These are phyloP conservation scores for Calonectria pseudoreteaudii DNA, from an alignment of 2,329 filamentous ascomycete species.

Conservation along the genomic window DNA sequence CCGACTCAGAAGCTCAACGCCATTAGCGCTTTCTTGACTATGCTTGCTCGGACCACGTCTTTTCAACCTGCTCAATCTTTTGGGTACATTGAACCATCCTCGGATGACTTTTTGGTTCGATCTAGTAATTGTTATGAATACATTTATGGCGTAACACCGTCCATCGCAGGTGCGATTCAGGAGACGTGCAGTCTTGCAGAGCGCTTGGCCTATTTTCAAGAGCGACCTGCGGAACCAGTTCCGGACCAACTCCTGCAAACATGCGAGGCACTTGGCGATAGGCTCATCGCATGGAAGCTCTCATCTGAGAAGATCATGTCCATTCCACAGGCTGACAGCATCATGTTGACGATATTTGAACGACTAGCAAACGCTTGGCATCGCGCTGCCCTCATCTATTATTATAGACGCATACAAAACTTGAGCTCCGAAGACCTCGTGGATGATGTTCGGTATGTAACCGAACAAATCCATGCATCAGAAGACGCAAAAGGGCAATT, in stretches of 20 bases:
- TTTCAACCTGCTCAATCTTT: neutral
- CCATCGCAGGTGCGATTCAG: constrained; percentile 15
- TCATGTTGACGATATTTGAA: constrained; percentile 11
- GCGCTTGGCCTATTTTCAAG: neutral
- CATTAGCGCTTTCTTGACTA: constrained; percentile 24
- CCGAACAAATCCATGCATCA: constrained; percentile 1
- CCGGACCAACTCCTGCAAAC: constrained; percentile 13
- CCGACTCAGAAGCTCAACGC: constrained; percentile 25
- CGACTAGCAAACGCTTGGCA: constrained; percentile 23
- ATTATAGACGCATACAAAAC: constrained; percentile 17
- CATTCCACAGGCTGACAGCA: neutral
- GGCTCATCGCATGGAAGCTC: constrained; percentile 17
- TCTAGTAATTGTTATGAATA: constrained; percentile 16
- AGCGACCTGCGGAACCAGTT: neutral
- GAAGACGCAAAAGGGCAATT: constrained; percentile 6
- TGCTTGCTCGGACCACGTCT: constrained; percentile 25
- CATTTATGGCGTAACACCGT: constrained; percentile 20
- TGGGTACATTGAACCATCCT: neutral
- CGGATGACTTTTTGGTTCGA: constrained; percentile 5
- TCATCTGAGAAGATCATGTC: constrained; percentile 10
- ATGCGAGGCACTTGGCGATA: constrained; percentile 16
- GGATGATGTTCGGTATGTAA: neutral
- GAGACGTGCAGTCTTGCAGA: constrained; percentile 20
- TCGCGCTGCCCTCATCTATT: constrained; percentile 21
- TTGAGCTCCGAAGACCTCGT: neutral